Evolutionary conservation across 202 grass and related monocot genomes (phyloP), one percentile per base, ranked within the genome.

Genomic region (Panicum virgatum): DNA sequence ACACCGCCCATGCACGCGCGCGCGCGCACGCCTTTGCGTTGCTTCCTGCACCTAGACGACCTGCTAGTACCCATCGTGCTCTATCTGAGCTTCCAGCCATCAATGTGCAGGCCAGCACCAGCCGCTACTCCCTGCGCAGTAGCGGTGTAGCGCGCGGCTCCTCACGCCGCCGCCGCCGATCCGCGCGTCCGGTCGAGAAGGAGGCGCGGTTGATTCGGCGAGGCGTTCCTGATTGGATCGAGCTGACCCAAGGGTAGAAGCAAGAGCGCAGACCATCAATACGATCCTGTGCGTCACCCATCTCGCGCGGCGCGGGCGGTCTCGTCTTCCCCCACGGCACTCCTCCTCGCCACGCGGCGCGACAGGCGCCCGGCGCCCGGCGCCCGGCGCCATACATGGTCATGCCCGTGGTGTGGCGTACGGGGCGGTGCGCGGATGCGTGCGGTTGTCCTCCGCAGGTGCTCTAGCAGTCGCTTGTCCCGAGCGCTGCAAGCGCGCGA

Each of bases 341-440:
- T 42, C 14, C 32, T 34, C 32, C 32, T 4, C 23, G 7, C 60
- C 3, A 18, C 30, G 14, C 6, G 22, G 22, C 22, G 14, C 40
- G 22, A 69, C 22, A 47, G 66, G 6, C 22, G 43, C 67, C 13
- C 34, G 6, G 2, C 66, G 40, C 40, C 7, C 25, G 13, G 40
- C 3, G 66, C 6, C n/a, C n/a, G n/a, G n/a, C n/a, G n/a, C n/a
- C n/a, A n/a, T n/a, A n/a, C 40, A 26, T 14, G 43, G 7, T 18
- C 47, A 34, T 36, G 75, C 19, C 77, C 63, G 77, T 80, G 77
- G 15, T 43, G 78, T 69, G 45, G 77, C 77, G 77, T 80, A 68
- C 70, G 27, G 15, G 9, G 42, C 18, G 16, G 2, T 45, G 39
- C 10, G 20, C 22, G 39, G 39, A 27, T 45, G 66, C 40, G 66